These are phyloP conservation scores for Solanum chmielewskii DNA, from an alignment of 257 asterid species.

Conservation along the genomic window DNA sequence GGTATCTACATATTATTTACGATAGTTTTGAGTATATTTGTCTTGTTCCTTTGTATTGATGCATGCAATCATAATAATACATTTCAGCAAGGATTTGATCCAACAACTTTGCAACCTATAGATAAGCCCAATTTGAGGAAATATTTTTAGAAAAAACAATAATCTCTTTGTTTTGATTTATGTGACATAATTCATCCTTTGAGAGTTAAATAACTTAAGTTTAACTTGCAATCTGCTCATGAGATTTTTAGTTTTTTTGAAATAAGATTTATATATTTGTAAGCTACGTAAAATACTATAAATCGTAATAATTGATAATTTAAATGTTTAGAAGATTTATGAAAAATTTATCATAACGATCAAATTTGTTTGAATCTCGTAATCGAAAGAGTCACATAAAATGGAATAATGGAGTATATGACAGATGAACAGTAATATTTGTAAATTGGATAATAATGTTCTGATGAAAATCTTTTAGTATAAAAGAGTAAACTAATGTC, in stretches of 20 bases:
- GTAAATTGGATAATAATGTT: background rate
- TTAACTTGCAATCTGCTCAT: background rate
- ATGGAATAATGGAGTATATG: background rate
- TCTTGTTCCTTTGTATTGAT: too few species aligned
- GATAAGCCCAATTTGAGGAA: background rate
- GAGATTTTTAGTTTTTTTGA: background rate
- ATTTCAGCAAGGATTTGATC: background rate
- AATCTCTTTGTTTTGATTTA: too few species aligned
- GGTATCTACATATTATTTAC: too few species aligned
- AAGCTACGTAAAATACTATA: too few species aligned
- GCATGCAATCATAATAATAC: background rate
- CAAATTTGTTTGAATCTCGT: background rate
- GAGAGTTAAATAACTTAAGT: background rate
- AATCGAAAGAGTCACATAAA: background rate
- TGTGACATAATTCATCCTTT: background rate
- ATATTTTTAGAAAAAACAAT: too few species aligned
- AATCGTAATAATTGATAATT: background rate
- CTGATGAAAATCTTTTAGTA: background rate
- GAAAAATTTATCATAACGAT: too few species aligned
- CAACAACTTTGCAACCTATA: background rate
- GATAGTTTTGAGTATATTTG: background rate
- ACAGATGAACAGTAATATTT: too few species aligned
- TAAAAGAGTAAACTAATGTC: background rate
- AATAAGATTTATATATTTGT: too few species aligned
- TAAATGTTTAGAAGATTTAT: too few species aligned